These are phyloP conservation scores for Solanum aculeatissimum DNA, from an alignment of 305 asterid species.

Conservation along the genomic window DNA sequence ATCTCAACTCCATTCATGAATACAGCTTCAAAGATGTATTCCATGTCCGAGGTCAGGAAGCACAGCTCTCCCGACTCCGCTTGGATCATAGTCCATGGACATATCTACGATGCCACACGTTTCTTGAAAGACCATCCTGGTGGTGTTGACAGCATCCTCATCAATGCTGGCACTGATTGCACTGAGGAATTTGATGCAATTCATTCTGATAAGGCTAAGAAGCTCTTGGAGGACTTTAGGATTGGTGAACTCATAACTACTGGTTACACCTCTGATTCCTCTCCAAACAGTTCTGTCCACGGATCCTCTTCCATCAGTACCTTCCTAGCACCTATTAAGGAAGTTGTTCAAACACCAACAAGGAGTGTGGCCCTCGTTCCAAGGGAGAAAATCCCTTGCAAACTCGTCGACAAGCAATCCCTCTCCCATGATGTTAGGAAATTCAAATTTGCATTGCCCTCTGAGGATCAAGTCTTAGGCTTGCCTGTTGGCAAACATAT, in stretches of 20 bases:
- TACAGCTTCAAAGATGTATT: slow-evolving; percentile 43
- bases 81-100: slow-evolving; percentile 89
- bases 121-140: slow-evolving; percentile 90
- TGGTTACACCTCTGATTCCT: slow-evolving; percentile 46
- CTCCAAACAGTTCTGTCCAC: slow-evolving; percentile 62
- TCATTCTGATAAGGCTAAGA: slow-evolving; percentile 76
- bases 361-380: slow-evolving; percentile 45
- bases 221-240: slow-evolving; percentile 57
- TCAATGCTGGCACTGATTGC: slow-evolving; percentile 86
- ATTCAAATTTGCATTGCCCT: slow-evolving; percentile 56
- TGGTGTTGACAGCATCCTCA: slow-evolving; percentile 77
- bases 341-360: slow-evolving; percentile 10
- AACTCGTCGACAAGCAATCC: slow-evolving; percentile 37
- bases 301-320: slow-evolving; percentile 29
- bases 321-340: slow-evolving; percentile 41
- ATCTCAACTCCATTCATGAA: slow-evolving; percentile 85
- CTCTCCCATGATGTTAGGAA: slow-evolving; percentile 63
- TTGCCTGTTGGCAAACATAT: slow-evolving; percentile 80
- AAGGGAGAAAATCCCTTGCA: slow-evolving; percentile 60
- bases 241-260: slow-evolving; percentile 70
- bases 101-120: slow-evolving; percentile 65
- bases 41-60: slow-evolving; percentile 56
- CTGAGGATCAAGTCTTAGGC: slow-evolving; percentile 58
- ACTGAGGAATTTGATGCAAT: slow-evolving; percentile 91
- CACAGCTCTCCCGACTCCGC: slow-evolving; percentile 65